Conservation (phyloP, 1,139 yeast species). For the Saccharomycopsis hybrid region DNA sequence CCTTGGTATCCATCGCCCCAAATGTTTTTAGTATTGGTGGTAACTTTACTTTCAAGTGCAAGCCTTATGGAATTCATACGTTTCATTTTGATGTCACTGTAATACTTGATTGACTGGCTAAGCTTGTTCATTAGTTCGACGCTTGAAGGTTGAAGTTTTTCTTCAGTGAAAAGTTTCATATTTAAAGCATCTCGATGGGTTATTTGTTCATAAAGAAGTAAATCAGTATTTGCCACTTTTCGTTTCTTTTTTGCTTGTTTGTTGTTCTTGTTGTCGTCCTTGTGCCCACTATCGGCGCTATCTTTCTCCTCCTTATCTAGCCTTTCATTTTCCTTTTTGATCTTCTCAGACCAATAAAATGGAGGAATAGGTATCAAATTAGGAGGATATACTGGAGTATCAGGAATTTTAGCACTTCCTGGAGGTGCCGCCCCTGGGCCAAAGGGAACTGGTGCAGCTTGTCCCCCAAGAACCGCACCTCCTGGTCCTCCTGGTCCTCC, state of each 20-base stretch:
- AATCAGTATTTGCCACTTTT: conserved; percentile 33
- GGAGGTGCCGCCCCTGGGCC: no score
- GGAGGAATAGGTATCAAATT: conserved; percentile 27
- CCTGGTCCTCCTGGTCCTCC: no score
- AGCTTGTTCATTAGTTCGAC: conserved; percentile 37
- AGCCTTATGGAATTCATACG: conserved; percentile 60
- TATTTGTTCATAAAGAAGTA: conserved; percentile 52
- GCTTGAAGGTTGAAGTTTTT: conserved; percentile 21
- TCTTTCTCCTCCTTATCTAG: conserved; percentile 23
- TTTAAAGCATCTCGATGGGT: conserved; percentile 46
- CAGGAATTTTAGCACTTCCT: no score
- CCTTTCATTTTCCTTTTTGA: conserved; percentile 37
- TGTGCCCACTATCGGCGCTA: no score
- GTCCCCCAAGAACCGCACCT: no score
- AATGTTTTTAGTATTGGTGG: conserved; percentile 52
- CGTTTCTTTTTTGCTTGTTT: conserved; percentile 3
- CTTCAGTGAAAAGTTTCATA: conserved; percentile 6
- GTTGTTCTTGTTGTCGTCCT: no score
- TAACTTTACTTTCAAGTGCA: conserved; percentile 38
- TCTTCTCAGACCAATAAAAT: conserved; percentile 51
- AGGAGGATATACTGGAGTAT: no score
- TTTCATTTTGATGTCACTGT: conserved; percentile 38
- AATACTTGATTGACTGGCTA: conserved; percentile 43
- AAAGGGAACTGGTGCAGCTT: no score
- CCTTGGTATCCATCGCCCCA: conserved; percentile 97